Evolutionary conservation across 2,329 filamentous ascomycete species (phyloP), one percentile per base, ranked within the genome.

Genomic region (Penicillium palitans): DNA sequence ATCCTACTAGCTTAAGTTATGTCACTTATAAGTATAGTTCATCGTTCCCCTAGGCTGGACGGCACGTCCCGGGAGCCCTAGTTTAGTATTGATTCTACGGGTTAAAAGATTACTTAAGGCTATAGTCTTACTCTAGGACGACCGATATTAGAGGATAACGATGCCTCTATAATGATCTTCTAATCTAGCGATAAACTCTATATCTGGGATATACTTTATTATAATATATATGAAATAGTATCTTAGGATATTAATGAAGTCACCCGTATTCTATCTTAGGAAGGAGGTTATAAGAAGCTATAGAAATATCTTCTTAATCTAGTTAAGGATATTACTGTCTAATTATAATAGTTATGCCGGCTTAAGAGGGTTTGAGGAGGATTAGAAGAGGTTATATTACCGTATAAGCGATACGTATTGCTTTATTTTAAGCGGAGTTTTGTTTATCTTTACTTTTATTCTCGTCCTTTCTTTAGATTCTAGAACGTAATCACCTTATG

Each of bases 291-390:
- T 0, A 47, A 47, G 25, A 29, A 31, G 27, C 27, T 47, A 17
- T 10, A 47, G 12, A 47, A 9, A 21, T 7, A 10, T 2, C 45
- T 47, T 33, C 45, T 47, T 33, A n/a, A 47, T 47, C 45, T 27
- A 47, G 45, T 47, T 47, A 27, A 47, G 21, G 45, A 47, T 47
- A 47, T 47, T 47, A 17, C 10, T 31, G 42, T 45, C 42, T 47
- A 7, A 47, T 27, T 27, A 33, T 47, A n/a, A 47, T 31, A 47
- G 27, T 31, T 31, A 6, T 47, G 27, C 45, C 45, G 27, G n/a
- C 6, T 47, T 31, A 47, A 33, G 42, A 44, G 29, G 29, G 29
- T 29, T 29, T 29, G 29, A 29, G 29, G 29, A 29, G 31, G 31
- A 33, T 12, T 13, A 10, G 10, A 33, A 33, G 31, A 33, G 31